Percentiles rank a stretch among this genome's conserved stretches.
These are phyloP conservation scores for Leucosporidium scottii DNA, from an alignment of 768 basidiomycete genomes.

Conservation along the genomic window DNA sequence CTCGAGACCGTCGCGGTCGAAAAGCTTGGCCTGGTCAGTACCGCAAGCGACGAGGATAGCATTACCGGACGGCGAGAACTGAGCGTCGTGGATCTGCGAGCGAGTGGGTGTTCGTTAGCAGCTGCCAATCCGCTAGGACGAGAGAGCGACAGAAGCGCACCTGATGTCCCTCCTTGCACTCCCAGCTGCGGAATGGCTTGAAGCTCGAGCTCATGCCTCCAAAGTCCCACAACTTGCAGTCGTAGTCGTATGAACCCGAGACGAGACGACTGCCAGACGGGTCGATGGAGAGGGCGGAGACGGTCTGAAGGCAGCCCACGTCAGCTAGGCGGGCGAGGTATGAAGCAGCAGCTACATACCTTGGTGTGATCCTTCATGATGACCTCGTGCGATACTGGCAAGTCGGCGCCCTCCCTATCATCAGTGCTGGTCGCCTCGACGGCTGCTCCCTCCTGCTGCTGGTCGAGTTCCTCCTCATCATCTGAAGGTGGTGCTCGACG, in stretches of 20 bases:
- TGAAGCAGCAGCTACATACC: constrained; percentile 33
- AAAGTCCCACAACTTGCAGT: constrained; percentile 98
- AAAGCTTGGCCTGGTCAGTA: constrained; percentile 77
- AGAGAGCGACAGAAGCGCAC: constrained; percentile 8
- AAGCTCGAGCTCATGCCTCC: constrained; percentile 82
- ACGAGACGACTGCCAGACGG: constrained; percentile 86
- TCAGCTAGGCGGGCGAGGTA: not conserved
- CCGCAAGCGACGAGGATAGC: constrained; percentile 82
- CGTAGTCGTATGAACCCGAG: constrained; percentile 93
- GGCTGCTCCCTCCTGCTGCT: constrained; percentile 42
- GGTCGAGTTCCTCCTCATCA: constrained; percentile 40
- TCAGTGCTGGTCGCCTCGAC: constrained; percentile 5
- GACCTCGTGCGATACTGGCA: constrained; percentile 87
- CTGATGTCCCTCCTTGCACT: constrained; percentile 49
- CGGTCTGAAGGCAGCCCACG: constrained; percentile 47
- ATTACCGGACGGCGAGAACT: constrained; percentile 80
- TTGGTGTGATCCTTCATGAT: constrained; percentile 90
- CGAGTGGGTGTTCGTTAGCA: not conserved
- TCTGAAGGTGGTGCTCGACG: constrained; percentile 13
- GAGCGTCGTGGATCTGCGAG: constrained; percentile 75
- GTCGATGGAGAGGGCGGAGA: constrained; percentile 85
- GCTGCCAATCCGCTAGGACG: not conserved
- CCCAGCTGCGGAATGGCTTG: constrained; percentile 95
- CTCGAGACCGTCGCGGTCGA: constrained; percentile 87
- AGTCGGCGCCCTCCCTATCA: constrained; percentile 52